Conservation (phyloP, 2,329 filamentous ascomycete genomes). For the Ophiostoma angusticollis region DNA sequence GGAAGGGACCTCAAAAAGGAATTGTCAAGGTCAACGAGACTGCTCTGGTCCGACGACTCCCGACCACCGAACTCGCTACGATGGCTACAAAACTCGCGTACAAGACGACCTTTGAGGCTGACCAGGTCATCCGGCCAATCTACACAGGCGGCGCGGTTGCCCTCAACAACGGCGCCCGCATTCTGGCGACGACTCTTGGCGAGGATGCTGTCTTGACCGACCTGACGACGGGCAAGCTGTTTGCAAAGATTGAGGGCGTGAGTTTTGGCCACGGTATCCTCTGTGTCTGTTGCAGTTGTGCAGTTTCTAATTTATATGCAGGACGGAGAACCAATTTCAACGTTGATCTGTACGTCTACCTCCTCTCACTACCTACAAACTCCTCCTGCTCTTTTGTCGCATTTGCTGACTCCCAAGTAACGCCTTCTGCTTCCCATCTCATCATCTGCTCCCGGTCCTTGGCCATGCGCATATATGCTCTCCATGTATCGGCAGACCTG, state of each 20-base stretch:
- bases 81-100: constrained; percentile 51
- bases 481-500: constrained; percentile 46
- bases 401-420: constrained; percentile 42
- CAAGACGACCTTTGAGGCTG: constrained; percentile 83
- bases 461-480: constrained; percentile 80
- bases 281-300: too few relatives aligned
- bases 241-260: constrained; percentile 80
- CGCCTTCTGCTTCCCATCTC: constrained; percentile 76
- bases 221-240: constrained; percentile 65
- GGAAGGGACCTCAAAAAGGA: constrained; percentile 6
- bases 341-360: constrained; percentile 32
- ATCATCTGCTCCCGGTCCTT: constrained; percentile 90
- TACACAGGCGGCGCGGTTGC: constrained; percentile 85
- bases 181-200: constrained; percentile 79
- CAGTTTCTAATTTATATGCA: constrained; percentile 23
- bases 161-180: constrained; percentile 65
- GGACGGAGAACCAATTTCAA: constrained; percentile 73
- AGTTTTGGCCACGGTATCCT: too few relatives aligned
- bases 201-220: constrained; percentile 86
- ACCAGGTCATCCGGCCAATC: constrained; percentile 76
- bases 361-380: too few relatives aligned
- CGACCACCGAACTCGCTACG: constrained; percentile 14
- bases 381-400: background rate
- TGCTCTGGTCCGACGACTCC: background rate
- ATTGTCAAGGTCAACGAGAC: background rate